A percentile compares a stretch with the other conserved stretches of the same genome.
These are phyloP conservation scores for Podospora appendiculata DNA, from an alignment of 495 filamentous ascomycete genomes.

Conservation along the genomic window DNA sequence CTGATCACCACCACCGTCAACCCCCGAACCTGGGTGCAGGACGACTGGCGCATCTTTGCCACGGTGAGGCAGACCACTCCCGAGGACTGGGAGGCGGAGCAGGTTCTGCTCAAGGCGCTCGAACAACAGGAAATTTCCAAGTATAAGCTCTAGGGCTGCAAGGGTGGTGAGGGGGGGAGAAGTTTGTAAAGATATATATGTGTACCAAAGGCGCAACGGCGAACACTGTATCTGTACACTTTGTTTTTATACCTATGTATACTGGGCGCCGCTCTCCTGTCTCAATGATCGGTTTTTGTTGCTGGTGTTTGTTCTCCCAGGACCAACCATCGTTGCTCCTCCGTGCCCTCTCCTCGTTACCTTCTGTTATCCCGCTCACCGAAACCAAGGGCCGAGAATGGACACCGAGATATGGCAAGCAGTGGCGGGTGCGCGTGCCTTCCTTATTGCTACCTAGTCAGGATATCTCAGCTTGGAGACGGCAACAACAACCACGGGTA, in stretches of 20 bases:
- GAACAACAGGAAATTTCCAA: background rate
- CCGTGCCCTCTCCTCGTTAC: no score
- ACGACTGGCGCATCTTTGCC: constrained; percentile 73
- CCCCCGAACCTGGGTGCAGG: constrained; percentile 39
- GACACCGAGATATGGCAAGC: no score
- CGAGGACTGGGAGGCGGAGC: constrained; percentile 33
- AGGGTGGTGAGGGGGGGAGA: background rate
- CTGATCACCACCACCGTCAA: constrained; percentile 58
- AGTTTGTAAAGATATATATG: background rate
- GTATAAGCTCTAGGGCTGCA: background rate
- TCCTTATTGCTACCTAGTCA: no score
- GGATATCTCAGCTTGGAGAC: no score
- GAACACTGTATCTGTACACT: background rate
- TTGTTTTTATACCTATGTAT: background rate
- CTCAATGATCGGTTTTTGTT: no score
- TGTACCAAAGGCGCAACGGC: background rate
- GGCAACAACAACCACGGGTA: no score
- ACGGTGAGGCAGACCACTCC: constrained; percentile 52
- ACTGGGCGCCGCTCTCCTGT: background rate
- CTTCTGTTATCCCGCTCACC: no score
- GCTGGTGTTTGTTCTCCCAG: no score
- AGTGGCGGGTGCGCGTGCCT: no score
- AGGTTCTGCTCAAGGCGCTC: constrained; percentile 3
- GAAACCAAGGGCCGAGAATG: no score
- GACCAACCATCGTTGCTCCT: no score